Conservation (phyloP, 202 grass and related monocot species). For the Dendrocalamus latiflorus region DNA sequence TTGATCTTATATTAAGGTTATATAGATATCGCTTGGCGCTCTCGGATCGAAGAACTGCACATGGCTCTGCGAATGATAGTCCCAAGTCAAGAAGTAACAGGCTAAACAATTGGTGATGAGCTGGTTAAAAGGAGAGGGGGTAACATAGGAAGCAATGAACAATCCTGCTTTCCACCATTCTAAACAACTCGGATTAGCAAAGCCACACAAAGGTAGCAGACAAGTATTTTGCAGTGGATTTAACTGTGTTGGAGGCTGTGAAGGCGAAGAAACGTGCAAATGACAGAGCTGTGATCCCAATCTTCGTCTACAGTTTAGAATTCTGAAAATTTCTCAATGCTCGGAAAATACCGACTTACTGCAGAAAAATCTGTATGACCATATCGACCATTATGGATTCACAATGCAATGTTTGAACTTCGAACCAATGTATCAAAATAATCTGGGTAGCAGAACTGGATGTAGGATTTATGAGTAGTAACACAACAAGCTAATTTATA, state of each 20-base stretch:
- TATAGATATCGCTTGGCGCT: constrained; percentile 11
- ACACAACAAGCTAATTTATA: background rate
- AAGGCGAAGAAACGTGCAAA: constrained; percentile 1
- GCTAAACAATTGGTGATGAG: constrained; percentile 8
- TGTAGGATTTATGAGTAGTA: background rate
- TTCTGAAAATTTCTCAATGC: background rate
- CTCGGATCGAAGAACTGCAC: constrained; percentile 41
- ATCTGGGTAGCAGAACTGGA: background rate
- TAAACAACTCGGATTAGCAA: background rate
- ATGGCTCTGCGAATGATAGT: constrained; percentile 40
- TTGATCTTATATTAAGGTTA: constrained; percentile 38
- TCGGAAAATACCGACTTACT: background rate
- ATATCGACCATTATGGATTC: background rate
- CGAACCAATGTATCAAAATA: background rate
- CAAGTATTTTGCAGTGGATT: constrained; percentile 10
- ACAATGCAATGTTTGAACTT: background rate
- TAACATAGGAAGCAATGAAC: constrained; percentile 23
- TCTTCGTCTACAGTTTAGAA: constrained; percentile 13
- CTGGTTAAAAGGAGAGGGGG: background rate
- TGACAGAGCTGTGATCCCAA: constrained; percentile 25
- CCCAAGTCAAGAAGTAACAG: background rate
- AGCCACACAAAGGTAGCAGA: background rate
- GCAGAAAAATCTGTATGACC: background rate
- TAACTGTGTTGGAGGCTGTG: background rate
- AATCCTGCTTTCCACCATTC: constrained; percentile 12